Evolutionary conservation across 2,329 filamentous ascomycete genomes (phyloP), one percentile per base, ranked within the genome.

Genomic region (Cercospora sp.): DNA sequence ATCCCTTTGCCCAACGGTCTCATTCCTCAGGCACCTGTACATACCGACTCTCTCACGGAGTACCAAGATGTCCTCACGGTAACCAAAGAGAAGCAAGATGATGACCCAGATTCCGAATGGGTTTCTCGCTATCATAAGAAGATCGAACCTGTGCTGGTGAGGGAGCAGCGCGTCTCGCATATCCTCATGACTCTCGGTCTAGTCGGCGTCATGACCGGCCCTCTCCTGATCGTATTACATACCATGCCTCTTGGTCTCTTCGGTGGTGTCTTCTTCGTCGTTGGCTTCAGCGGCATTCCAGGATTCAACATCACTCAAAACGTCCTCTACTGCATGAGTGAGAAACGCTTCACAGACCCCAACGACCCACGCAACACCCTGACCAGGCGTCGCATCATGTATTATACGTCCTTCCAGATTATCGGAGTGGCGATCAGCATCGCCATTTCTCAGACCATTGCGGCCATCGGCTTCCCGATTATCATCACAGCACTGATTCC

Each of bases 1-100:
- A 81, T 88, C 6, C 86, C 86, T 0, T 81, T 87, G 42, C 86
- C 86, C 2, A 88, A 88, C 66, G 86, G 86, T 5, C 79, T 88
- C 0, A 85, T 87, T n/a, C 85, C 86, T 0, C 85, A 87, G 79
- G 86, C 86, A 5, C 86, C 86, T 0, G 85, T 88, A 18, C 86
- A 88, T 73, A 88, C 86, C 2, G 85, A 85, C 70, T 83, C 83
- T 0, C 79, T 87, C 10, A 79, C 78, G 2, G 76, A 78, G 26
- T 79, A 80, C 75, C 74, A 76, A 63, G 83, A 82, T 23, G 71
- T 76, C 0, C 73, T 82, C 0, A 79, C 80, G 16, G 76, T 82
- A 16, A 81, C 80, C 33, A 78, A 82, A 59, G 83, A 82, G 61
- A 80, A 81, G 33, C 75, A 81, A 51, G 82, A 81, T 0, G 78